Percentiles rank a stretch among this genome's conserved stretches.
These are phyloP conservation scores for Tolypocladium paradoxum DNA, from an alignment of 2,329 filamentous ascomycete genomes.

Conservation along the genomic window DNA sequence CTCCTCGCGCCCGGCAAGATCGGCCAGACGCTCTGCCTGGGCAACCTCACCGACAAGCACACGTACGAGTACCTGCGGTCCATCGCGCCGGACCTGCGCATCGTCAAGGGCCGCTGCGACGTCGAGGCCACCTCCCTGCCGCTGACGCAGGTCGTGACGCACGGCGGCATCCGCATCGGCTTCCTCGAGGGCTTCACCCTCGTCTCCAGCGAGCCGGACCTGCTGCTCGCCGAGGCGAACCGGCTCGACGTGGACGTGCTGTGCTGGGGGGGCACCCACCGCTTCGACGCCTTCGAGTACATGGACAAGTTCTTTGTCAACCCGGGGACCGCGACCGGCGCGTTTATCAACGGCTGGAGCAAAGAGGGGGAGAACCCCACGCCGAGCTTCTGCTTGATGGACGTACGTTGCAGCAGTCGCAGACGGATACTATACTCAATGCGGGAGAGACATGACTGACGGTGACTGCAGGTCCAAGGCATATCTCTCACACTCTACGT, in stretches of 20 bases:
- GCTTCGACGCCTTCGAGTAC: slow-evolving; percentile 61
- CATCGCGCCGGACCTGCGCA: slow-evolving; percentile 61
- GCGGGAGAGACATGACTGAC: neutral
- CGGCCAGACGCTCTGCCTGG: slow-evolving; percentile 68
- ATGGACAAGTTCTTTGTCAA: slow-evolving; percentile 68
- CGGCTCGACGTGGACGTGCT: slow-evolving; percentile 58
- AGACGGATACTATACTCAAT: neutral
- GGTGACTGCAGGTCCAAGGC: slow-evolving; percentile 64
- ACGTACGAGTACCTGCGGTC: slow-evolving; percentile 73
- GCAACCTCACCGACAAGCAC: slow-evolving; percentile 68
- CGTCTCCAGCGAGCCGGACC: slow-evolving; percentile 55
- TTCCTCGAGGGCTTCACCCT: slow-evolving; percentile 60
- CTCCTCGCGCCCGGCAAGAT: slow-evolving; percentile 77
- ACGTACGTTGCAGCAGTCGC: slow-evolving; percentile 54
- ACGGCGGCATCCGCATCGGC: slow-evolving; percentile 54
- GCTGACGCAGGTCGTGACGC: slow-evolving; percentile 54
- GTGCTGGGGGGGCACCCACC: slow-evolving; percentile 58
- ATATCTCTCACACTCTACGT: slow-evolving; percentile 94
- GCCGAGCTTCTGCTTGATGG: slow-evolving; percentile 95
- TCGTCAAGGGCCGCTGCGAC: slow-evolving; percentile 57
- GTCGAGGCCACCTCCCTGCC: slow-evolving; percentile 56
- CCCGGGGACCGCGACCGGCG: slow-evolving; percentile 55
- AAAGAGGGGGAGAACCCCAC: slow-evolving; percentile 59
- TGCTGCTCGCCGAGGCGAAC: slow-evolving; percentile 57
- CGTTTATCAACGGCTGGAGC: slow-evolving; percentile 47